A percentile compares a stretch with the other conserved stretches of the same genome.
Evolutionary conservation across 2,329 filamentous ascomycete species (phyloP).

Genomic region (Fonsecaea monophora): DNA sequence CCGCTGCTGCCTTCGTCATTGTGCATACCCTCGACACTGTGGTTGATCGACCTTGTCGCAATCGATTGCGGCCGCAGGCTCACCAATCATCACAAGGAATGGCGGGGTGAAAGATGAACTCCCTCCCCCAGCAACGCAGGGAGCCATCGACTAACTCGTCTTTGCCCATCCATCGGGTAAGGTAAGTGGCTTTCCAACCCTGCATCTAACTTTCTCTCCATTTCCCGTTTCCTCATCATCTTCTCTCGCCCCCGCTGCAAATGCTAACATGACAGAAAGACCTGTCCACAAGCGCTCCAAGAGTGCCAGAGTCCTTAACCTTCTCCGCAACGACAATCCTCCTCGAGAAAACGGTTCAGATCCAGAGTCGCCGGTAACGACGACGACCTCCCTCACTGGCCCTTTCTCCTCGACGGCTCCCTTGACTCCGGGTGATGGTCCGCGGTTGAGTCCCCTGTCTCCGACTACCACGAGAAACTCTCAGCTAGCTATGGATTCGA

Average conservation of each 20-base stretch:
- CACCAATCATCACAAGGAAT: constrained; percentile 30
- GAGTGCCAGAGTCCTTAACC: constrained; percentile 60
- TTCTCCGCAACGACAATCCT: constrained; percentile 61
- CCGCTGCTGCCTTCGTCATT: constrained; percentile 28
- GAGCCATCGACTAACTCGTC: constrained; percentile 15
- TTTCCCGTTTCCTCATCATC: constrained; percentile 9
- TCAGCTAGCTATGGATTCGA: constrained; percentile 40
- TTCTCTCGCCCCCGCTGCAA: not conserved
- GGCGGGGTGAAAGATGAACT: constrained; percentile 29
- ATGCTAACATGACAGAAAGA: constrained; percentile 43
- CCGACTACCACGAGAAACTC: constrained; percentile 42
- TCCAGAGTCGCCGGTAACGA: constrained; percentile 37
- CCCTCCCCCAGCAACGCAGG: constrained; percentile 14
- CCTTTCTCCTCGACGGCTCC: constrained; percentile 29
- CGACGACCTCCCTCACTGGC: constrained; percentile 30
- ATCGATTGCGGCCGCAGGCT: constrained; percentile 17
- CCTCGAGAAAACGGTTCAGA: constrained; percentile 51
- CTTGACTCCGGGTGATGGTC: constrained; percentile 27
- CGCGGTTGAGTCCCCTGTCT: constrained; percentile 33
- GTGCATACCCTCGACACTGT: constrained; percentile 27
- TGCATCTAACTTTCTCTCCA: constrained; percentile 2
- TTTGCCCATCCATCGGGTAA: constrained; percentile 14
- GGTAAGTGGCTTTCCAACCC: constrained; percentile 18
- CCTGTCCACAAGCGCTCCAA: constrained; percentile 61
- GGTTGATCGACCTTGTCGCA: constrained; percentile 30